Base-by-base conservation (phyloP, 2,329 filamentous ascomycete genomes). In the Colletotrichum sp. region DNA sequence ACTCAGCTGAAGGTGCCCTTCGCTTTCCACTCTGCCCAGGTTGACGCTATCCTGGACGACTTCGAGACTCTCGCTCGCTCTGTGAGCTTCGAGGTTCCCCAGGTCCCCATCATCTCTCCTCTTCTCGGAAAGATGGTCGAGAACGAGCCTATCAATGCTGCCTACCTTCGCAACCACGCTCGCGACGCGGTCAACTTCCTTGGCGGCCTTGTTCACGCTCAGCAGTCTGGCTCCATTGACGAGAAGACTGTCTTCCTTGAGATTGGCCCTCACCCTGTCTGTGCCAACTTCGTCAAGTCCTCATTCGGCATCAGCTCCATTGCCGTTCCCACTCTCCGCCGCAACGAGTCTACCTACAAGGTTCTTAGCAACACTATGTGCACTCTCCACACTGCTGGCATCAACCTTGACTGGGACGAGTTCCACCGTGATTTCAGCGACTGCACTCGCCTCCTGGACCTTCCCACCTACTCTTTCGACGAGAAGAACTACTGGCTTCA, bases 381-480 rank as follows among this genome's bases (percentile, higher is more conserved):
- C 70, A 85, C 87, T 2, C 70, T 96, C 0, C 92, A 94, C 84
- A 85, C 86, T 6, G 89, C 88, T 12, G 94, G 93, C 52, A 85
- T 94, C 9, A 86, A 89, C 57, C 86, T 96, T 74, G 88, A 93
- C 81, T 96, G 94, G 90, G 90, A 92, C 76, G 94, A 95, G 83
- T 94, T 91, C 80, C 92, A 94, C 78, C 86, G 89, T 70, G 85
- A 87, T 75, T 89, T 89, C 77, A 79, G 81, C 25, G 71, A 79
- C 0, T 84, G 82, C 15, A 82, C 86, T 5, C 83, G 84, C 5
- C 87, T 95, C 12, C 84, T 95, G 8, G 86, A 90, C 8, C 85
- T 96, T 1, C 94, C 94, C 0, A 89, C 90, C 2, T 96, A 96
- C 82, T 89, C 89, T 0, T 96, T 94, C 85, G 92, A 96, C 80